Conservation (phyloP, 1,284 basidiomycete genomes). For the Puccinia coronata region DNA sequence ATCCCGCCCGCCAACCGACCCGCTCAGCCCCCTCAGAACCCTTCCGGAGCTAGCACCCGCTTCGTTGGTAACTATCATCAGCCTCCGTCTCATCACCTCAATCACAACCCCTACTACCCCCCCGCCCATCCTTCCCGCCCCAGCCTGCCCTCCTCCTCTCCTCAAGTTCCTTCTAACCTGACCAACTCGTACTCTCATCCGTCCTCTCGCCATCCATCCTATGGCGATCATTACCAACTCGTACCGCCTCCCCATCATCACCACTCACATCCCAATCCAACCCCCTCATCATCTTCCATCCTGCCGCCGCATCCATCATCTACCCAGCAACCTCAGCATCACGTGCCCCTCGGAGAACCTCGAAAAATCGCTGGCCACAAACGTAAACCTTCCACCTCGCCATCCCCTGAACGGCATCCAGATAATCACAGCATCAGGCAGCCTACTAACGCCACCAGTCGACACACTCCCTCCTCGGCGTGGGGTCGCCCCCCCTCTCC, state of each 20-base stretch:
- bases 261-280: conserved; percentile 3
- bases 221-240: conserved; percentile 19
- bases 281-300: background rate
- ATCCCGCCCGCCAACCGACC: conserved; percentile 8
- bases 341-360: background rate
- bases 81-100: conserved; percentile 15
- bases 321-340: background rate
- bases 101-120: background rate
- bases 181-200: conserved; percentile 3
- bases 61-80: conserved; percentile 30
- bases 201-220: background rate
- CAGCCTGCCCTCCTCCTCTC: background rate
- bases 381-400: conserved; percentile 18
- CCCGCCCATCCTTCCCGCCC: background rate
- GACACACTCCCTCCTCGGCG: background rate
- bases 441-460: background rate
- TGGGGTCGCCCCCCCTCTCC: background rate
- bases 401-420: background rate
- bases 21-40: background rate
- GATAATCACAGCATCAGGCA: background rate
- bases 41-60: background rate
- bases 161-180: conserved; percentile 10
- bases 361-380: conserved; percentile 15
- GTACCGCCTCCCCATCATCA: background rate
- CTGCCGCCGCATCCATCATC: conserved; percentile 8